phyloP scores from a whole-genome alignment of 2,329 filamentous ascomycete species.

The Apiospora pterosperma region DNA sequence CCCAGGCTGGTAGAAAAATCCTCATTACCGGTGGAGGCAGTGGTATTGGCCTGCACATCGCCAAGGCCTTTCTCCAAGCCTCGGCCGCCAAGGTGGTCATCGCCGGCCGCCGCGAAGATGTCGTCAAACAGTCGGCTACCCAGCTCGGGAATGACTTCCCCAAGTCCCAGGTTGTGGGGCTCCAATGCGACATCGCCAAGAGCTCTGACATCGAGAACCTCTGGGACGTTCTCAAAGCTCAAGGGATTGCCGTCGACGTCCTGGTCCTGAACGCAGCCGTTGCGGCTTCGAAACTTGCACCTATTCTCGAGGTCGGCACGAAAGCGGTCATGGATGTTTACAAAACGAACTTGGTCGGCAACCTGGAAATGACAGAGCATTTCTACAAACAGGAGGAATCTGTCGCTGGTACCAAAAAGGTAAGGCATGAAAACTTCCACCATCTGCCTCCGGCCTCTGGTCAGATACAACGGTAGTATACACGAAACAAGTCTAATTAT shows the following conservation, averaged over 20 bases:
- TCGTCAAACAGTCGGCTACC: slow-evolving; percentile 40
- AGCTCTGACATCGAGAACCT: neutral
- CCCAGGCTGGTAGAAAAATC: slow-evolving; percentile 23
- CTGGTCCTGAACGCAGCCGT: slow-evolving; percentile 28
- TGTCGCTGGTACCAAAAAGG: slow-evolving; percentile 13
- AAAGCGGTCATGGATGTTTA: slow-evolving; percentile 6
- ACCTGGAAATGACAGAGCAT: slow-evolving; percentile 26
- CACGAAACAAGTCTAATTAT: too few relatives aligned
- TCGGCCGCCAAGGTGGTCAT: slow-evolving; percentile 51
- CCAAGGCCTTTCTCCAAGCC: slow-evolving; percentile 35
- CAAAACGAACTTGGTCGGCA: slow-evolving; percentile 25
- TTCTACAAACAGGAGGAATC: slow-evolving; percentile 32
- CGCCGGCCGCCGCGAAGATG: slow-evolving; percentile 44
- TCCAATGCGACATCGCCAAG: neutral
- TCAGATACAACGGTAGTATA: neutral
- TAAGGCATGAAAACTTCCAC: neutral
- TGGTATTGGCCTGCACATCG: slow-evolving; percentile 21
- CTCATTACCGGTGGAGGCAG: slow-evolving; percentile 4
- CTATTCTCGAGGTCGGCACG: neutral
- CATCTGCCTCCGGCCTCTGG: rapidly evolving
- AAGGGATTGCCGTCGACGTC: slow-evolving; percentile 28
- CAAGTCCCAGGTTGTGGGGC: neutral
- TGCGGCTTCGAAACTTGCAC: neutral
- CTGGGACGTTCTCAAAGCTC: slow-evolving; percentile 6
- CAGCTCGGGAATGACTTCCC: slow-evolving; percentile 14